Base-by-base conservation (phyloP, 75 land plant genomes). In the Isoetes taiwanensis region DNA sequence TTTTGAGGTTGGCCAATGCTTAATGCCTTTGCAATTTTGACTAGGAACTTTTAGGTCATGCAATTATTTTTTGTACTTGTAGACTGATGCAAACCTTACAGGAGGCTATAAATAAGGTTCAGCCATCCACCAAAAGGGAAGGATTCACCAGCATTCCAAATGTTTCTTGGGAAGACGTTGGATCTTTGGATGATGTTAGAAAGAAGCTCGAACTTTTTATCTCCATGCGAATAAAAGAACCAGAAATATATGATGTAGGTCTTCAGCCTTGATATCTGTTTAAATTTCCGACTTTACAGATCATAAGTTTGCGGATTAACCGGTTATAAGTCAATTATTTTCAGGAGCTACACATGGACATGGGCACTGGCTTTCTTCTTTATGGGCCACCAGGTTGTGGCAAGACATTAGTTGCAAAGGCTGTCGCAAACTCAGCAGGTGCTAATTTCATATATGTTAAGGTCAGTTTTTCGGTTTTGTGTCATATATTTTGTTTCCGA, bases 311-410 rank as follows among this genome's bases (percentile, higher is more conserved):
- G 14, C 12, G 31, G 12, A 53, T 53, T 20, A 10, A 28, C 10
- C 16, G 32, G 34, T 2, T 56, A 19, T 21, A 20, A 57, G 41
- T 12, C 16, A 3, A 57, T 57, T 30, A 10, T 16, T 30, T 43
- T 57, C 70, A 91, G 94, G 72, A 64, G 59, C 65, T 86, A 67
- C 94, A 88, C 28, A 59, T 86, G 59, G 80, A 80, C 41, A 34
- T 72, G 53, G 84, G 78, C 42, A 75, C 76, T 61, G 99, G 99
- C 29, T 82, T 88, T 73, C 61, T 94, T 64, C 78, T 94, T 23
- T 85, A 80, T 78, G 99, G 99, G 17, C 99, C 99, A 34, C 99
- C 99, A 6, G 96, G 99, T 5, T 94, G 99, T 78, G 96, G 99
- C 30, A 94, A 94, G 64, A 89, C 99, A 30, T 56, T 89, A 35